phyloP scores from a whole-genome alignment of 106 monocot genomes.

The Amphibolis antarctica region DNA sequence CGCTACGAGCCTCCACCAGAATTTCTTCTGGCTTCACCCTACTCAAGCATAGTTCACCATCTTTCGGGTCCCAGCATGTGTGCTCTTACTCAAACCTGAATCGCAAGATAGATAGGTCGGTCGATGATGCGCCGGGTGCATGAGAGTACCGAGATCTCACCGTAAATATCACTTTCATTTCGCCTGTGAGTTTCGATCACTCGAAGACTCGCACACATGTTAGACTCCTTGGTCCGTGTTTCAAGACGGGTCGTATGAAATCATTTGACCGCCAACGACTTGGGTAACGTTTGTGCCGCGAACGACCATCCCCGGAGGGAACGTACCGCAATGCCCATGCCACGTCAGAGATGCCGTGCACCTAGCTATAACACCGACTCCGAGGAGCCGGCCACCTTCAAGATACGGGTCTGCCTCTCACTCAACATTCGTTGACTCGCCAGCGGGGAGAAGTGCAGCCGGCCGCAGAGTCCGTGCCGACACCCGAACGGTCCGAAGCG shows the following conservation, averaged over 20 bases:
- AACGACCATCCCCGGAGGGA: background rate
- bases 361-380: too few species aligned
- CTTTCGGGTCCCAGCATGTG: constrained; percentile 20
- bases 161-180: constrained; percentile 30
- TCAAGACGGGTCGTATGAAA: constrained; percentile 32
- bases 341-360: too few species aligned
- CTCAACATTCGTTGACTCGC: too few species aligned
- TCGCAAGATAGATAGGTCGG: constrained; percentile 19
- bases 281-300: background rate
- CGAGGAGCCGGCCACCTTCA: too few species aligned
- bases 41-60: constrained; percentile 23
- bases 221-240: constrained; percentile 38
- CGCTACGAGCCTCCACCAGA: constrained; percentile 12
- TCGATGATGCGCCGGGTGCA: constrained; percentile 9
- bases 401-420: too few species aligned
- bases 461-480: too few species aligned
- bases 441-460: too few species aligned
- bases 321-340: constrained; percentile 8
- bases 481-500: too few species aligned
- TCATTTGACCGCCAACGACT: constrained; percentile 9
- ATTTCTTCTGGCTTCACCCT: constrained; percentile 22
- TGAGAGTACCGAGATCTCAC: constrained; percentile 14
- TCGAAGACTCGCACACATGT: constrained; percentile 27
- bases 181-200: constrained; percentile 17
- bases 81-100: constrained; percentile 33